Evolutionary conservation across 768 basidiomycete genomes (phyloP).

Genomic region (Lepiota brunneoincarnata): DNA sequence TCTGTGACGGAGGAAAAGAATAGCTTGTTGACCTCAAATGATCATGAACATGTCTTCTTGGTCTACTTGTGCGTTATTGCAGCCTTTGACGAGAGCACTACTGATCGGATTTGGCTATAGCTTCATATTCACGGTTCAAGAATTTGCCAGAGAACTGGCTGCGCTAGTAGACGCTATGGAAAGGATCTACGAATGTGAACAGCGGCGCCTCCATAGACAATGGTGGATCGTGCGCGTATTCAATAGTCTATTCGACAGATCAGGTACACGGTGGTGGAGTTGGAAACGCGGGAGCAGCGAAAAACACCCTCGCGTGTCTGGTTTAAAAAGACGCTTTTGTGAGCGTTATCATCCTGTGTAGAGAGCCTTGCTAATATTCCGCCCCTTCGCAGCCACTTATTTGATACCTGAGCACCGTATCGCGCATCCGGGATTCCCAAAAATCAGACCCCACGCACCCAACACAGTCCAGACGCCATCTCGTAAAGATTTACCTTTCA

Average conservation of each 20-base stretch:
- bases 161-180: conserved; percentile 83
- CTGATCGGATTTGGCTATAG: conserved; percentile 34
- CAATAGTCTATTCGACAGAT: conserved; percentile 9
- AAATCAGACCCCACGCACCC: conserved; percentile 77
- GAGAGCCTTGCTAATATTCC: neutral
- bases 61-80: conserved; percentile 80
- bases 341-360: conserved; percentile 13
- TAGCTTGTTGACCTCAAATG: conserved; percentile 37
- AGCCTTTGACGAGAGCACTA: neutral
- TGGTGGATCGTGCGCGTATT: conserved; percentile 22
- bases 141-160: conserved; percentile 83
- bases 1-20: conserved; percentile 26
- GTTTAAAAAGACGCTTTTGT: conserved; percentile 36
- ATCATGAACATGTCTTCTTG: conserved; percentile 84
- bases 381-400: conserved; percentile 35
- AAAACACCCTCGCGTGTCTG: conserved; percentile 2
- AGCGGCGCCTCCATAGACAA: conserved; percentile 34
- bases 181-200: conserved; percentile 69
- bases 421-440: conserved; percentile 71
- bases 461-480: conserved; percentile 83
- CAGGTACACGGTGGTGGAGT: neutral
- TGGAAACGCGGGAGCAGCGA: neutral
- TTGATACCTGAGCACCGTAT: conserved; percentile 48
- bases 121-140: conserved; percentile 95
- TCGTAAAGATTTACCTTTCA: conserved; percentile 51